Evolutionary conservation across 1,139 yeast genomes (phyloP).

Genomic region (Geotrichum candidum): DNA sequence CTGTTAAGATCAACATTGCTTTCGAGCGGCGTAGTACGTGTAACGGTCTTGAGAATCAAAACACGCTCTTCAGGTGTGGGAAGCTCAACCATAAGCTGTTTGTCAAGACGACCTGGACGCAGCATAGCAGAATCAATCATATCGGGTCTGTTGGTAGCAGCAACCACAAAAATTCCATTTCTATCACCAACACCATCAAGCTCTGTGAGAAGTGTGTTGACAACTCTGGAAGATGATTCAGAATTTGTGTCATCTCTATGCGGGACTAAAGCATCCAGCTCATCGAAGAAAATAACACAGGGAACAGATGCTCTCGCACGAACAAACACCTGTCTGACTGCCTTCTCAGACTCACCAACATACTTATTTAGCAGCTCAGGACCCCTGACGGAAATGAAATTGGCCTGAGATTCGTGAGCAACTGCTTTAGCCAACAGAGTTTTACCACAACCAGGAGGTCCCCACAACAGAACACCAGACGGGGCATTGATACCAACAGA

Average conservation of each 20-base stretch:
- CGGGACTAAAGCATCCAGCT: constrained; percentile 92
- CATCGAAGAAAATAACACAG: constrained; percentile 93
- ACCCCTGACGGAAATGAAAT: constrained; percentile 90
- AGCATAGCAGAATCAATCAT: constrained; percentile 98
- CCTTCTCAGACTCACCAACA: constrained; percentile 94
- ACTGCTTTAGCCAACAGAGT: constrained; percentile 94
- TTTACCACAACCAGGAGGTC: constrained; percentile 99
- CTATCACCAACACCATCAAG: constrained; percentile 91
- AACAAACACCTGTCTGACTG: constrained; percentile 89
- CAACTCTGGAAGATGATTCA: constrained; percentile 90
- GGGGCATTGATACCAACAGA: constrained; percentile 95
- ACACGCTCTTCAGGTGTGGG: constrained; percentile 72
- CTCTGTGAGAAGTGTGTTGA: constrained; percentile 88
- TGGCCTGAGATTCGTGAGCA: constrained; percentile 93
- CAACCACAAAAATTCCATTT: constrained; percentile 87
- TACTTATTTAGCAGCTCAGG: constrained; percentile 91
- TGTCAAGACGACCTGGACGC: constrained; percentile 93
- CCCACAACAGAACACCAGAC: constrained; percentile 96
- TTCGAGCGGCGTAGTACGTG: constrained; percentile 70
- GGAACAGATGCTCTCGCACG: constrained; percentile 94
- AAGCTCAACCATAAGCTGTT: constrained; percentile 83
- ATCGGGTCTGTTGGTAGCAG: constrained; percentile 96
- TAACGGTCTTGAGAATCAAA: constrained; percentile 75
- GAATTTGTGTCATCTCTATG: constrained; percentile 78
- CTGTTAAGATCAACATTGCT: constrained; percentile 51